Conservation (phyloP, 2,329 filamentous ascomycete genomes). For the Cercospora berteroae region DNA sequence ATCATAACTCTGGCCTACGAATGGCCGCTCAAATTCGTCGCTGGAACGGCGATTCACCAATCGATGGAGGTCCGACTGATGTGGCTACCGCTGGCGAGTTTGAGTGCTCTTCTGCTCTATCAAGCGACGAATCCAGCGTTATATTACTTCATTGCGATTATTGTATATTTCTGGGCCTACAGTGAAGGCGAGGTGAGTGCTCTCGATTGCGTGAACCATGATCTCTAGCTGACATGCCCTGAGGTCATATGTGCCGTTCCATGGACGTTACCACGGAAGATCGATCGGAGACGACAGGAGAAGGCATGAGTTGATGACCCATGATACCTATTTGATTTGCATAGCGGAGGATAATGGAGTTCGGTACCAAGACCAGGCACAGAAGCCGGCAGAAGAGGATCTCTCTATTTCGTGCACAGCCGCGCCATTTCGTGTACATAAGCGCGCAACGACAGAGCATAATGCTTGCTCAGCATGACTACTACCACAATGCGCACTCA, state of each 20-base stretch:
- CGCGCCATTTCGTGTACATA: slow-evolving; percentile 5
- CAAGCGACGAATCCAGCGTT: slow-evolving; percentile 88
- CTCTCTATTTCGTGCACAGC: background rate
- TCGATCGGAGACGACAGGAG: slow-evolving; percentile 29
- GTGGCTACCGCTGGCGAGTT: slow-evolving; percentile 72
- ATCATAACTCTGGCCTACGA: slow-evolving; percentile 79
- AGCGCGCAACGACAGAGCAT: background rate
- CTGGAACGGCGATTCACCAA: slow-evolving; percentile 75
- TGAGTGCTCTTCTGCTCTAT: slow-evolving; percentile 77
- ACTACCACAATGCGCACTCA: background rate
- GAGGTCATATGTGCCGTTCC: slow-evolving; percentile 51
- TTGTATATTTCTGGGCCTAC: slow-evolving; percentile 94
- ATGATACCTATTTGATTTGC: slow-evolving; percentile 26
- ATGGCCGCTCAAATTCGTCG: slow-evolving; percentile 79
- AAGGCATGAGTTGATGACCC: slow-evolving; percentile 26
- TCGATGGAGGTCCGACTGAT: slow-evolving; percentile 84
- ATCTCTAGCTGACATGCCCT: slow-evolving; percentile 7
- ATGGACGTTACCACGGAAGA: slow-evolving; percentile 50
- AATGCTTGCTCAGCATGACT: slow-evolving; percentile 1
- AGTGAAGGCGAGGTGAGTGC: slow-evolving; percentile 86
- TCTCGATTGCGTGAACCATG: background rate
- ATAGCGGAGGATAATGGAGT: slow-evolving; percentile 19
- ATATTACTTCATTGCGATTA: slow-evolving; percentile 84
- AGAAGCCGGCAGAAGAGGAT: background rate
- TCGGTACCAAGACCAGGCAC: background rate